phyloP scores from a whole-genome alignment of 2,329 filamentous ascomycete genomes.

The Aspergillus tubingensis region DNA sequence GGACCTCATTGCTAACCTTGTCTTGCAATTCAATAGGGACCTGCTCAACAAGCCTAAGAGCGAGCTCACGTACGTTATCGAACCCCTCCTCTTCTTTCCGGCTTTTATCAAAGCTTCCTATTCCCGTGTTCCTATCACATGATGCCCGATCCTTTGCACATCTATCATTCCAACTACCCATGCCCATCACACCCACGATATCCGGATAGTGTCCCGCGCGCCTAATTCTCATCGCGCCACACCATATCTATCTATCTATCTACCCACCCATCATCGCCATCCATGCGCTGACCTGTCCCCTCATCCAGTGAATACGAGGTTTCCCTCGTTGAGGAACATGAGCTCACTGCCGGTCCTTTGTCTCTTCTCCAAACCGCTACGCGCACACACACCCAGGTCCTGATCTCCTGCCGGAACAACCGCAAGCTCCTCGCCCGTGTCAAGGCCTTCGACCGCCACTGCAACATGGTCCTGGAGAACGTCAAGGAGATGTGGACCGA shows the following conservation, averaged over 20 bases:
- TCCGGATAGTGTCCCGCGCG: not conserved
- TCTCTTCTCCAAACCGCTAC: constrained; percentile 97
- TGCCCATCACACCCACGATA: not conserved
- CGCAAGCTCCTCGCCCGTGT: constrained; percentile 88
- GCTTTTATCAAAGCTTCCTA: not conserved
- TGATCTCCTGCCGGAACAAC: constrained; percentile 98
- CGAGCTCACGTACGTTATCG: constrained; percentile 77
- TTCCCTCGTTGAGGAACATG: constrained; percentile 75
- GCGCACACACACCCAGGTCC: constrained; percentile 88
- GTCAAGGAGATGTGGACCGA: constrained; percentile 99
- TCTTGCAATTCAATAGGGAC: constrained; percentile 62
- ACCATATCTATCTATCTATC: constrained; percentile 14
- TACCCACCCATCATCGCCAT: constrained; percentile 20
- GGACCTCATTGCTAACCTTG: constrained; percentile 16
- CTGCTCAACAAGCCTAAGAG: constrained; percentile 83
- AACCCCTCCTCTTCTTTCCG: constrained; percentile 13
- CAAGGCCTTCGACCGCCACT: constrained; percentile 97
- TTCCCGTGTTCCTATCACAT: constrained; percentile 5
- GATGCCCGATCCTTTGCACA: constrained; percentile 2
- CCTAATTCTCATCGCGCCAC: not conserved
- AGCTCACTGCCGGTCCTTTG: constrained; percentile 76
- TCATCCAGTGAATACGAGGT: constrained; percentile 80
- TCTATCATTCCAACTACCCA: not conserved
- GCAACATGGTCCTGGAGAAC: constrained; percentile 98
- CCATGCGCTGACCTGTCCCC: constrained; percentile 22